Evolutionary conservation across 306 rosid genomes (phyloP).

Genomic region (Malus sieversii): DNA sequence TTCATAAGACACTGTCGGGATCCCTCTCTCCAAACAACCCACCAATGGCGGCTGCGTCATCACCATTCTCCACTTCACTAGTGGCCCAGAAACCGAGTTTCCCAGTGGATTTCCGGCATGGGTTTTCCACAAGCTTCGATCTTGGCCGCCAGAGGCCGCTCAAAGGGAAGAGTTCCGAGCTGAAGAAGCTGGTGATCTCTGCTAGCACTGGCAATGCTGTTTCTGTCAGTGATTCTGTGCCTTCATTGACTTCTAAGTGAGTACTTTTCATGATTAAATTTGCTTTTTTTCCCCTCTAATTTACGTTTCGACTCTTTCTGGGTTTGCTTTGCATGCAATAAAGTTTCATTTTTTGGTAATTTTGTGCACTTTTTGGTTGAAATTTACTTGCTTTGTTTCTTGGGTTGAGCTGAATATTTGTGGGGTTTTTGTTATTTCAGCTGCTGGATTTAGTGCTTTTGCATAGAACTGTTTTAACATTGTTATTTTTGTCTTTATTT

Average conservation of each 20-base stretch:
- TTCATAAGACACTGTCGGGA: not conserved
- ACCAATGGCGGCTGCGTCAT: slow-evolving; percentile 15
- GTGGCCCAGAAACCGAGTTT: slow-evolving; percentile 6
- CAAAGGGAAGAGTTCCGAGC: slow-evolving; percentile 14
- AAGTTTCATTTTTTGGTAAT: not conserved
- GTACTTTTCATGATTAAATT: not conserved
- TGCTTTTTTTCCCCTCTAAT: not conserved
- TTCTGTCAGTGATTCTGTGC: slow-evolving; percentile 16
- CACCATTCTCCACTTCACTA: slow-evolving; percentile 3
- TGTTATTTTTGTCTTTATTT: not conserved
- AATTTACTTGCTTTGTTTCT: not conserved
- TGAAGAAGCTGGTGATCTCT: slow-evolving; percentile 16
- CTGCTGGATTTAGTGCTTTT: not conserved
- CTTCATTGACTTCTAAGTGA: slow-evolving; percentile 25
- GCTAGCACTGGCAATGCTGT: slow-evolving; percentile 23
- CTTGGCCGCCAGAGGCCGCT: not conserved
- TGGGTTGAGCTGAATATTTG: not conserved
- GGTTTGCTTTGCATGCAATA: not conserved
- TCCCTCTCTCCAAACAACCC: not conserved
- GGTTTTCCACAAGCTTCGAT: slow-evolving; percentile 15
- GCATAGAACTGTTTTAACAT: slow-evolving; percentile 5
- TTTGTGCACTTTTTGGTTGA: not conserved
- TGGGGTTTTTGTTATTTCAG: not conserved
- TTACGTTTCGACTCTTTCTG: not conserved
- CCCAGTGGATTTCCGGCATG: slow-evolving; percentile 5